Conservation (phyloP, 1,284 basidiomycete species). For the Rhodotorula sp. region DNA sequence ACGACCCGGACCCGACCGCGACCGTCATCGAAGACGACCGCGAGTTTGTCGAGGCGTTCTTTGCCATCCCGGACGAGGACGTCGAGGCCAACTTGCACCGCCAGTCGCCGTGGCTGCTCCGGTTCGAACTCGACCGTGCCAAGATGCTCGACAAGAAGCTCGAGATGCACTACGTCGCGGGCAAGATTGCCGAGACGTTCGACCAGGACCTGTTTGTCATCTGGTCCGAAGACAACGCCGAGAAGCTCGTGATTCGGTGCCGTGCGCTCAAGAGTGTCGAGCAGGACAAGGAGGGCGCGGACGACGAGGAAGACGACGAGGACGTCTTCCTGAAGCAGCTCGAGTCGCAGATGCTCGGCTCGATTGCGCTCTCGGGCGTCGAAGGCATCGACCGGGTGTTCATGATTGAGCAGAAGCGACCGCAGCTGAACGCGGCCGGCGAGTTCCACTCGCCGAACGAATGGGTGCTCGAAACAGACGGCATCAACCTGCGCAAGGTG, state of each 20-base stretch:
- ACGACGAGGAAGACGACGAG: slow-evolving; percentile 91
- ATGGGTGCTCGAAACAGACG: slow-evolving; percentile 98
- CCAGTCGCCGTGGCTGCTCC: slow-evolving; percentile 95
- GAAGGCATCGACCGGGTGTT: slow-evolving; percentile 89
- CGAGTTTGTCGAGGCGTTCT: slow-evolving; percentile 98
- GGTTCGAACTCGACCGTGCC: slow-evolving; percentile 92
- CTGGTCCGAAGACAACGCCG: slow-evolving; percentile 98
- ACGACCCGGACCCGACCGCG: slow-evolving; percentile 87
- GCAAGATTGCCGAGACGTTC: slow-evolving; percentile 90
- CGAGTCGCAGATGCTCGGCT: slow-evolving; percentile 93
- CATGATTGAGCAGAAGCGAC: slow-evolving; percentile 82
- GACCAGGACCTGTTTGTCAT: slow-evolving; percentile 97
- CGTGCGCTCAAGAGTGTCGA: slow-evolving; percentile 61
- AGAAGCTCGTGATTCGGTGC: slow-evolving; percentile 95
- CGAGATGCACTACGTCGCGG: slow-evolving; percentile 93
- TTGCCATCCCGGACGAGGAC: slow-evolving; percentile 97
- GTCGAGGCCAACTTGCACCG: slow-evolving; percentile 86
- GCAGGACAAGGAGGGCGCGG: slow-evolving; percentile 63
- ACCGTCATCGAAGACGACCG: slow-evolving; percentile 96
- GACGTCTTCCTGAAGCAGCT: slow-evolving; percentile 95
- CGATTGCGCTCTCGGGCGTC: slow-evolving; percentile 93
- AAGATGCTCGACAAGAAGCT: slow-evolving; percentile 98
- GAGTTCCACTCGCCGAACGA: slow-evolving; percentile 62
- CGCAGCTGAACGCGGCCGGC: slow-evolving; percentile 59
- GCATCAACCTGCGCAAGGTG: slow-evolving; percentile 89